Evolutionary conservation across 148 eudicot species (phyloP), one percentile per base, ranked within the genome.

Genomic region (Tetragonia tetragonoides): DNA sequence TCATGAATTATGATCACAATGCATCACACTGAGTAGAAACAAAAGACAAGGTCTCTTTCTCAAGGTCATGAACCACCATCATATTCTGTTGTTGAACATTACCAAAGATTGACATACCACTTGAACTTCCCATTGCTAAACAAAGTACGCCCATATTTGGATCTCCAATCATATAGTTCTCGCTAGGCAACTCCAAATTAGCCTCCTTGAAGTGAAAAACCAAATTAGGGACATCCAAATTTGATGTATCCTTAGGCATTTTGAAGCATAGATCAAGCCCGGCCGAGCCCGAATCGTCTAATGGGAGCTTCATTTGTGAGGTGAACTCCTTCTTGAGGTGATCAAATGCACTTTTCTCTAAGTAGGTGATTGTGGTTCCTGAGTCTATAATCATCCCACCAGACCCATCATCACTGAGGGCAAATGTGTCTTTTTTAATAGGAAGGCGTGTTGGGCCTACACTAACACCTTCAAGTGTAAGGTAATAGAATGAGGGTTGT

Each of bases 321-420:
- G 64, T 75, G 39, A 92, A 90, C 73, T 82, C 93, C 42, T 87
- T 80, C 44, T 81, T 91, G 5, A 87, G 73, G 24, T 77, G 54
- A 60, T 82, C 86, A 40, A 85, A 92, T 15, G 89, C 88, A 39
- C 82, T 81, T 44, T 82, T 75, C 51, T 87, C 93, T 16, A 94
- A 74, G 75, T 90, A 92, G 0, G 98, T 87, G 17, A 94, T 84
- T 6, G 98, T 92, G 0, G 99, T 95, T 61, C 99, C 97, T 1
- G 99, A 95, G 74, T 95, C 99, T 21, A 95, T 86, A 46, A 92
- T 91, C 82, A 95, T 66, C 24, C 99, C 99, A n/a, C 97, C 99
- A 37, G 81, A 84, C 23, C 99, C 97, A 68, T 91, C 93, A 8
- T 66, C 82, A 24, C 79, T 82, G 38, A 92, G 83, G 74, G 85